These are phyloP conservation scores for Plasmodium blacklocki DNA, from an alignment of 169 alveolate genomes.

Conservation along the genomic window DNA sequence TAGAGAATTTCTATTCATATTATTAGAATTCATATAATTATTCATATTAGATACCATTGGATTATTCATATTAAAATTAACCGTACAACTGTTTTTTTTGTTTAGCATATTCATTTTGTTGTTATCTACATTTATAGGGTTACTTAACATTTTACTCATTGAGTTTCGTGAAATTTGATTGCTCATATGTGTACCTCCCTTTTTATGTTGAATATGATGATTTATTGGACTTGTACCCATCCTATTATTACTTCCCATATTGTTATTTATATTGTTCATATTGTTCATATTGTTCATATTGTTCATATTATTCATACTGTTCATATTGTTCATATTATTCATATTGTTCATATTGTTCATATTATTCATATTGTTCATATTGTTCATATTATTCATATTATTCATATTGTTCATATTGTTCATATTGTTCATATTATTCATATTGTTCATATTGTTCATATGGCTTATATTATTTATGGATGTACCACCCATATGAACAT, in stretches of 20 bases:
- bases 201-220: neutral
- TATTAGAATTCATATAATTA: constrained; percentile 11
- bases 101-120: neutral
- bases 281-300: no score
- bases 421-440: neutral
- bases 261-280: neutral
- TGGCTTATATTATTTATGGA: neutral
- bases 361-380: constrained; percentile 4
- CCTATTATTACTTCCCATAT: neutral
- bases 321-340: no score
- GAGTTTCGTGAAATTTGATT: neutral
- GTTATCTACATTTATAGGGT: neutral
- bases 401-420: neutral
- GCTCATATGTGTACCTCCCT: constrained; percentile 16
- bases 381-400: neutral
- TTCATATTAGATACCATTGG: constrained; percentile 21
- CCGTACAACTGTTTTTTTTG: neutral
- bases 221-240: neutral
- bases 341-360: constrained; percentile 3
- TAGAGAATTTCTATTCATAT: constrained; percentile 4
- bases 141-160: neutral
- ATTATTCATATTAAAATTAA: constrained; percentile 8
- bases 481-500: constrained; percentile 2
- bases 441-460: neutral
- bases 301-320: no score